These are phyloP conservation scores for Tilletia horrida DNA, from an alignment of 1,284 basidiomycete species.

Conservation along the genomic window DNA sequence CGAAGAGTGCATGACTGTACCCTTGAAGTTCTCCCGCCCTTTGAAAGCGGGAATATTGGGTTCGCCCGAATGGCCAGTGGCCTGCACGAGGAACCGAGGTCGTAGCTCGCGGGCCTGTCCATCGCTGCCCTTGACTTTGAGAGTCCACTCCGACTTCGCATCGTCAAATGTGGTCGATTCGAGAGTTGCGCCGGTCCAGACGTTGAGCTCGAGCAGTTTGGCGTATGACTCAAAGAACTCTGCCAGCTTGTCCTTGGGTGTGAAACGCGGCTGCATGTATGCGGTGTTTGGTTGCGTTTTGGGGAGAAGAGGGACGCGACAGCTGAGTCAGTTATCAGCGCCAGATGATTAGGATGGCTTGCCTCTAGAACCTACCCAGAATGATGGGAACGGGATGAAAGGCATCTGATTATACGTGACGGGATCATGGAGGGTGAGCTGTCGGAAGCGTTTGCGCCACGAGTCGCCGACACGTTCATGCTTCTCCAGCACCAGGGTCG, in stretches of 20 bases:
- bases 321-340: background rate
- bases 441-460: conserved; percentile 57
- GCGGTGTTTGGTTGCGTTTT: too few relatives aligned
- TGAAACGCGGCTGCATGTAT: conserved; percentile 34
- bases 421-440: conserved; percentile 47
- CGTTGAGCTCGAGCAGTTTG: conserved; percentile 64
- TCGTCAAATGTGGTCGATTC: conserved; percentile 59
- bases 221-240: conserved; percentile 70
- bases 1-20: conserved; percentile 63
- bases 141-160: conserved; percentile 62
- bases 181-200: conserved; percentile 65
- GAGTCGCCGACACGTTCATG: conserved; percentile 63
- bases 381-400: conserved; percentile 16
- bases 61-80: conserved; percentile 64
- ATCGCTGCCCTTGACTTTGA: conserved; percentile 58
- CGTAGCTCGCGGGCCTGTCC: conserved; percentile 60
- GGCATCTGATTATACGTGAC: conserved; percentile 27
- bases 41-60: conserved; percentile 57
- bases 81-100: conserved; percentile 62
- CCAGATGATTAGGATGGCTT: background rate
- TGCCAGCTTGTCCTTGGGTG: conserved; percentile 61
- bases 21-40: conserved; percentile 62
- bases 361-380: conserved; percentile 22
- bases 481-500: conserved; percentile 62
- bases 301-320: too few relatives aligned